Base-by-base conservation (phyloP, 179 eudicot species). In the Carnegiea gigantea region DNA sequence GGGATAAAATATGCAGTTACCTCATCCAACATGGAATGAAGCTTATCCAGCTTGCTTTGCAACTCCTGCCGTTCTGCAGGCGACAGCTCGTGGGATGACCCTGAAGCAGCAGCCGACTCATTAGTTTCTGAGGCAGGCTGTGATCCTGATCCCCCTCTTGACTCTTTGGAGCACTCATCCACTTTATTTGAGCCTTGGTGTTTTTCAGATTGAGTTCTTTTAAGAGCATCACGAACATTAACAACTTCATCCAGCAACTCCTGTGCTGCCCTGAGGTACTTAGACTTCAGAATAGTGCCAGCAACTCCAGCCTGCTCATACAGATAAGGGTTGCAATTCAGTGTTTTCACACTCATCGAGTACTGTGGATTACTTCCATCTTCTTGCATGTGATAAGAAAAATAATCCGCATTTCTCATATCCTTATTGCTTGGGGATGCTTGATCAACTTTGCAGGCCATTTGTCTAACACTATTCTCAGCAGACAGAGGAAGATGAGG, bases 1-100 rank as follows among this genome's bases (percentile, higher is more conserved):
- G 28, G 77, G 20, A 60, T 10, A 67, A 36, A 40, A 17, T 9
- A 78, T n/a, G 33, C 60, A 67, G 77, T 73, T 80, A 87, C 95
- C 93, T 92, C 95, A 75, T 92, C 95, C 81, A 92, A 85, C 93
- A 92, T 87, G 76, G 92, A 85, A 62, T 89, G 84, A 59, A 92
- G 92, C 88, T 89, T 92, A 81, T 87, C 88, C 82, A 88, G 82
- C 77, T 85, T 90, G 81, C 83, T 89, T 77, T 92, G 91, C 81
- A 85, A 78, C 46, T 92, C 95, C 62, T 86, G 86, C 33, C 90
- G 77, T 64, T 92, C 93, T 9, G 85, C 81, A 76, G 91, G 81
- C 21, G 95, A 81, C 72, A 89, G 77, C 86, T 88, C 91, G 24
- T 78, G 87, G 33, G 86, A 59, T n/a, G 91, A 28, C 40, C 83